Evolutionary conservation across 306 rosid species (phyloP).

Genomic region (Arachis hypogaea): DNA sequence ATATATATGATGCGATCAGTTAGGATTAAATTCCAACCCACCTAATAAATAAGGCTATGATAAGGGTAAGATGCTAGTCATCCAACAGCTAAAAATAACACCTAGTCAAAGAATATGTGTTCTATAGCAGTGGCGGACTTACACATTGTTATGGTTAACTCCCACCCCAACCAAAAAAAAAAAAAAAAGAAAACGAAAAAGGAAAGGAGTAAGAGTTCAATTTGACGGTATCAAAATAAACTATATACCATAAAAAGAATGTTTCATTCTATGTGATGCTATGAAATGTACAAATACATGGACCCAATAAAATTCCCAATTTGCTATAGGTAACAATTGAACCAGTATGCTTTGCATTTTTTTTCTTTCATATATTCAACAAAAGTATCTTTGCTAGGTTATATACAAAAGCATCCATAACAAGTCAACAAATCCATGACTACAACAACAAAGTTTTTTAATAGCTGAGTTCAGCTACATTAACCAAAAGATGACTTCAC

Average conservation of each 20-base stretch:
- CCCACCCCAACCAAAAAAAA: too few relatives aligned
- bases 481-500: neutral
- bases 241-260: neutral
- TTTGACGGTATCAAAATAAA: neutral
- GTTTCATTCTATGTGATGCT: neutral
- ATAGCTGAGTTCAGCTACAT: neutral
- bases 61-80: constrained; percentile 10
- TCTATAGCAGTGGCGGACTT: constrained; percentile 9
- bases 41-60: constrained; percentile 24
- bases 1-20: constrained; percentile 8
- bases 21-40: constrained; percentile 11
- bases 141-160: neutral
- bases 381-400: constrained; percentile 4
- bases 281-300: constrained; percentile 6
- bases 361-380: constrained; percentile 6
- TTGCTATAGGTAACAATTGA: constrained; percentile 15
- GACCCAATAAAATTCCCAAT: constrained; percentile 8
- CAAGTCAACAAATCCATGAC: constrained; percentile 18
- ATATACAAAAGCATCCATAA: constrained; percentile 18
- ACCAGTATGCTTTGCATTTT: constrained; percentile 29
- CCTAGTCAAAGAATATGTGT: constrained; percentile 9
- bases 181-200: too few relatives aligned
- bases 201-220: too few relatives aligned
- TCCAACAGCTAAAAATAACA: constrained; percentile 22
- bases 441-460: neutral